Percentiles rank a stretch among this genome's conserved stretches.
phyloP scores from a whole-genome alignment of 495 filamentous ascomycete genomes.

The Daldinia loculata region DNA sequence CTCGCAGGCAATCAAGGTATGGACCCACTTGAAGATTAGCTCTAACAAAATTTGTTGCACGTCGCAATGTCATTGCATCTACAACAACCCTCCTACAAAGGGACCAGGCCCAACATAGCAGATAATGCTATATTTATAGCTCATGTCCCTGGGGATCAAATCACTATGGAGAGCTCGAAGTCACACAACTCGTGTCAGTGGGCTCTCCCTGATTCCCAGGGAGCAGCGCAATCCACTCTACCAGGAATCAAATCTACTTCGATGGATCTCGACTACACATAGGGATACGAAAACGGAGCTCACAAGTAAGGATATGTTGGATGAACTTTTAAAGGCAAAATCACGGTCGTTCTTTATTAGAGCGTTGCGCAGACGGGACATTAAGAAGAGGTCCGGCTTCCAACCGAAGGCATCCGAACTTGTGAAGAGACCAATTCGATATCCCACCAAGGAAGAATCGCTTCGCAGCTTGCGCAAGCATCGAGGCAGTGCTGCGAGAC shows the following conservation, averaged over 20 bases:
- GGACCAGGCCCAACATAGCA: conserved; percentile 10
- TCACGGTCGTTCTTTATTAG: conserved; percentile 1
- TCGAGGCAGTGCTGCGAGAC: conserved; percentile 22
- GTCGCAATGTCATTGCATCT: neutral
- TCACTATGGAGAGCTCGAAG: conserved; percentile 48
- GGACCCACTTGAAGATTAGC: conserved; percentile 11
- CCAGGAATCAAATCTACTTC: conserved; percentile 10
- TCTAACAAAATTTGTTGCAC: conserved; percentile 15
- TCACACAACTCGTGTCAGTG: conserved; percentile 28
- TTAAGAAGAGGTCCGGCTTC: conserved; percentile 7
- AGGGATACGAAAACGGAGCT: neutral
- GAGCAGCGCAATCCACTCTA: conserved; percentile 29
- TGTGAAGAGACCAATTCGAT: conserved; percentile 16
- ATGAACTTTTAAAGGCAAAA: neutral
- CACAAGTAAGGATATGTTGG: neutral
- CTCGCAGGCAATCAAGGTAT: neutral
- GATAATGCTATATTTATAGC: conserved; percentile 48
- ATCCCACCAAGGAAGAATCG: conserved; percentile 5
- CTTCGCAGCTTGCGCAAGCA: conserved; percentile 28
- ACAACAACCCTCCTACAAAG: conserved; percentile 2
- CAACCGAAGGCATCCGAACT: conserved; percentile 12
- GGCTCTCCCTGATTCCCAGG: conserved; percentile 51
- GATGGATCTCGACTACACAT: conserved; percentile 23
- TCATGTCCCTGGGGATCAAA: conserved; percentile 56
- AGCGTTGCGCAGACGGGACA: neutral